Base-by-base conservation (phyloP, 331 rosid genomes). In the Quercus phellos region DNA sequence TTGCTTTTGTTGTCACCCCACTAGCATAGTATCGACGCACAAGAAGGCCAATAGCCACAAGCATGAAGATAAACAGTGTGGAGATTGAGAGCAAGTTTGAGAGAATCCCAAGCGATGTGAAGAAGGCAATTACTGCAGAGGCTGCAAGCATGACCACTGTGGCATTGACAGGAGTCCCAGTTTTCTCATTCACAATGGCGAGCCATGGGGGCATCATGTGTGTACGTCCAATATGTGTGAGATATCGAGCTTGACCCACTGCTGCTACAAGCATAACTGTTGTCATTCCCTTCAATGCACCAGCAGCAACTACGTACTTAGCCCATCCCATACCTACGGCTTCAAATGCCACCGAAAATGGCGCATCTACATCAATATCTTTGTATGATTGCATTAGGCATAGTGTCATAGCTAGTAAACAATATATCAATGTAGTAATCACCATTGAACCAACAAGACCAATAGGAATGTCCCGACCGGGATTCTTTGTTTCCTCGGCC, bases 151-250 rank as follows among this genome's bases (percentile, higher is more conserved):
- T 94, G 27, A 88, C 24, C 4, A 86, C 58, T 0, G 97, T 90
- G 11, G 99, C 97, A 55, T 89, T 87, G 59, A 92, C 74, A 0
- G 97, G 97, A 5, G 97, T 94, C 18, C 92, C 94, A 0, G 92
- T 86, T 10, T 63, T 83, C 43, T 78, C 87, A 61, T 92, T 83
- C 54, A 92, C 97, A 11, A 80, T 69, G 14, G 99, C 95, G 10
- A 94, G 85, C 94, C 97, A 94, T 0, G 97, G 97, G 0, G 99
- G 93, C 86, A 94, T 59, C 98, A 92, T 90, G 83, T 94, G 99
- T 3, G 97, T 89, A 3, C 99, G 78, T 5, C 94, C 93, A 54
- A 94, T 94, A 79, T 94, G 99, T 0, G 98, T 94, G 10, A 94
- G 81, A 19, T 94, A 94, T 18, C 98, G 84, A 0, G 99, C 99